Evolutionary conservation across 306 rosid genomes (phyloP), one percentile per base, ranked within the genome.

Genomic region (Carpinus fangiana): DNA sequence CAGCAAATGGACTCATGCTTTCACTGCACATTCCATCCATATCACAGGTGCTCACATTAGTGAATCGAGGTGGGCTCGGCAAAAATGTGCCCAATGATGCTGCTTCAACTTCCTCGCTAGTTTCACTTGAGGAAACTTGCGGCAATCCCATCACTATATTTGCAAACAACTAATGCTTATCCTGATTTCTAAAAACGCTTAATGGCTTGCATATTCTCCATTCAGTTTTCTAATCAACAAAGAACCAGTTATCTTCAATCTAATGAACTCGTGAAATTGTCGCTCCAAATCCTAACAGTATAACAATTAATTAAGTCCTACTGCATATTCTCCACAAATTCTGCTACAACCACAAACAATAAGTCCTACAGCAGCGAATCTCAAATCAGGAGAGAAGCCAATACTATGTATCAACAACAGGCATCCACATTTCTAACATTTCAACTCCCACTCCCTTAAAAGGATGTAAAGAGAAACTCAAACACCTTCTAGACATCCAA

Each of bases 121-220:
- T 76, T 85, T 82, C 91, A 88, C 82, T 76, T 7, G 65, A 28
- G n/a, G 97, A 84, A 72, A 85, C 78, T 79, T 93, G 98, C 55
- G 96, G 99, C 87, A 96, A 86, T 57, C 99, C 99, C 99, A 96
- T 96, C 74, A 48, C 79, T 62, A 71, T 73, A 57, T 69, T 76
- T 31, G 54, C 36, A 73, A 81, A 50, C 41, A 51, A 72, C 76
- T 26, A 79, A 73, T 57, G 52, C 3, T 61, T 31, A 80, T 68
- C 79, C 80, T 61, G 53, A 54, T 78, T n/a, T 46, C 71, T 72
- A 48, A 61, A 54, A 80, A 74, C 60, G 64, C 54, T 71, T 56
- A 60, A 74, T 73, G 64, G 41, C 59, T 70, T 73, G 62, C 70
- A 60, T 45, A 66, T 20, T 41, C 48, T 66, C 72, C 23, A 41